Base-by-base conservation (phyloP, 768 basidiomycete genomes). In the Mycena kentingensis region DNA sequence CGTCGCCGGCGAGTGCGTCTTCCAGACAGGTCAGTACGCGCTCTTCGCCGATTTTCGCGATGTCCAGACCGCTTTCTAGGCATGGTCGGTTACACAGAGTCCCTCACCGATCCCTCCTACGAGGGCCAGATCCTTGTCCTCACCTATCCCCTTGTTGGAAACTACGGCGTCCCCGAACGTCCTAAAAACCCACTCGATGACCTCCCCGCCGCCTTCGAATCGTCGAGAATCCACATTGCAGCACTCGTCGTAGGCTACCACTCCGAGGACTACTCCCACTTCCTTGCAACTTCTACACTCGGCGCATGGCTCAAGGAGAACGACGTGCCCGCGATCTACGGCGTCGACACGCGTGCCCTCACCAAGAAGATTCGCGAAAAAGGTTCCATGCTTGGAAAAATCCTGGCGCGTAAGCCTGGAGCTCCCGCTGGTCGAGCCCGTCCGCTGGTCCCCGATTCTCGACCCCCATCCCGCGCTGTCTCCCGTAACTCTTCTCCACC, bases 31-130 rank as follows among this genome's bases (percentile, higher is more conserved):
- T 94, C 65, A 68, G 87, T 63, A 56, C 49, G 55, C 49, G 46
- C 39, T 31, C 39, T 27, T n/a, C 15, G 32, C 25, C 22, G 46
- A 51, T 58, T 58, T 54, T 64, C 52, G 37, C 31, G 31, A 8
- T 32, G 8, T 32, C 63, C 49, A 42, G 31, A 47, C 22, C 36
- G 26, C 37, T 21, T 38, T 57, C 48, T 65, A 99, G 97, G 97
- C 50, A 98, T 99, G 96, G 93, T 98, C 51, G 97, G 97, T 26
- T 99, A 99, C 71, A 93, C 93, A 28, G 97, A 98, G 65, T 98
- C 96, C 18, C 76, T 98, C 61, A 98, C 97, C 37, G 97, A 98
- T 70, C 97, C 97, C 18, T 98, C 96, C 2, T 99, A 99, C 71
- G 87, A 96, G 69, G 93, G 94, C 28, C 97, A 98, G 72, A 98